Evolutionary conservation across 352 stramenopile genomes (phyloP), one percentile per base, ranked within the genome.

Genomic region (Poterioochromonas sp.): DNA sequence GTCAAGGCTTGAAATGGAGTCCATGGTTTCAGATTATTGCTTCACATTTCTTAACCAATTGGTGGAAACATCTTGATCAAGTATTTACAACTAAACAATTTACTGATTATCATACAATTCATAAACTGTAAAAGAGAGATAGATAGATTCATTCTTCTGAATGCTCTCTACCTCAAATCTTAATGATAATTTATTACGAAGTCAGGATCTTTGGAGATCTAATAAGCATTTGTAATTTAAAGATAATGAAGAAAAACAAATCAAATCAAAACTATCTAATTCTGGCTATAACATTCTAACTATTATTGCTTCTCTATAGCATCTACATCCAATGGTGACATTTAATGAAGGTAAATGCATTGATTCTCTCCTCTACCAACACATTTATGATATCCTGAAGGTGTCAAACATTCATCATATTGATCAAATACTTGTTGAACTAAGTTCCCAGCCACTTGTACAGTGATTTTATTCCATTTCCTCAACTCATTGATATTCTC

Each of bases 21-120:
- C 90, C 90, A 29, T 94, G 90, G 90, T 94, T 94, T 79, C 79
- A 84, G 65, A 79, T 92, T 40, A 94, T 95, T 81, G 86, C 83
- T 44, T 81, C 90, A 51, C 85, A 84, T 37, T 93, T 89, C 83
- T 79, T 94, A 34, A 79, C 79, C 64, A 81, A 82, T 53, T 94
- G 89, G 90, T 95, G 90, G 90, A 80, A 87, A 41, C 83, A 93
- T 70, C 80, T 94, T 34, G 80, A 88, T 43, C 77, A 80, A 0
- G 87, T 85, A 49, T 88, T 91, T 79, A 83, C 80, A 3, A 89
- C 86, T 0, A 80, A 91, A 71, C 83, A 84, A 40, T 84, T 87
- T 79, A 86, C 83, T 62, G 89, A 95, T 82, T 86, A 82, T 73
- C 80, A 80, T 15, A 89, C 65, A 37, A 92, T 95, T 83, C 87